Percentiles rank a stretch among this genome's conserved stretches.
phyloP scores from a whole-genome alignment of 2,329 filamentous ascomycete genomes.

The Sporothrix sp. region DNA sequence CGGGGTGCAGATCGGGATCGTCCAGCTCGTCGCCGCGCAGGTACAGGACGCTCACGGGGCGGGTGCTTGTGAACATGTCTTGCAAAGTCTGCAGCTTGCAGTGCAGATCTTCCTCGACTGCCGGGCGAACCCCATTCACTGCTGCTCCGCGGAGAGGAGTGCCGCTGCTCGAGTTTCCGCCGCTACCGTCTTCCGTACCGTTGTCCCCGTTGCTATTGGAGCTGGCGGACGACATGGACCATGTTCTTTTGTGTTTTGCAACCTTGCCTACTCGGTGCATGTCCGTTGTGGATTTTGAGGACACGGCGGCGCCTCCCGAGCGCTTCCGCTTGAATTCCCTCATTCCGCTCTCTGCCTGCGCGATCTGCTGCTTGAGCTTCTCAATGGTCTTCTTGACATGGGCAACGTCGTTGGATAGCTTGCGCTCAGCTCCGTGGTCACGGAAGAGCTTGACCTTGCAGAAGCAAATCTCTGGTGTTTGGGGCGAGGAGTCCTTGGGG shows the following conservation, averaged over 20 bases:
- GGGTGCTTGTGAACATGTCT: constrained; percentile 81
- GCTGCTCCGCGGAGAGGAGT: neutral
- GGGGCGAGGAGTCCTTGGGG: constrained; percentile 31
- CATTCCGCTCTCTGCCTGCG: constrained; percentile 60
- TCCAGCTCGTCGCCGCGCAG: constrained; percentile 67
- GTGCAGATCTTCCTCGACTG: constrained; percentile 65
- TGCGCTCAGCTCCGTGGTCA: constrained; percentile 90
- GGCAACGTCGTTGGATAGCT: constrained; percentile 85
- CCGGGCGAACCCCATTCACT: constrained; percentile 29
- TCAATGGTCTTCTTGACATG: constrained; percentile 96
- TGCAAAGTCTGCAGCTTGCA: constrained; percentile 68
- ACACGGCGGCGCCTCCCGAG: constrained; percentile 31
- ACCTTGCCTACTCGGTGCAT: constrained; percentile 66
- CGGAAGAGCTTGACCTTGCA: constrained; percentile 97
- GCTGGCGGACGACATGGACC: constrained; percentile 81
- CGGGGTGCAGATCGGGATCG: constrained; percentile 69
- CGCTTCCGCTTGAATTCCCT: constrained; percentile 60
- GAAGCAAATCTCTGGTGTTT: constrained; percentile 62
- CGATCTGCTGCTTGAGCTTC: constrained; percentile 88
- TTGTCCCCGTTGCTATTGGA: constrained; percentile 40
- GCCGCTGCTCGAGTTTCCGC: constrained; percentile 1
- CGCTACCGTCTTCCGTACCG: constrained; percentile 1
- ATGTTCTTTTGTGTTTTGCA: constrained; percentile 83
- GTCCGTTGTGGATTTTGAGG: constrained; percentile 20
- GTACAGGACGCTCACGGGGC: constrained; percentile 68